A percentile compares a stretch with the other conserved stretches of the same genome.
These are phyloP conservation scores for Metschnikowia noctiluminum DNA, from an alignment of 805 yeast genomes.

Conservation along the genomic window DNA sequence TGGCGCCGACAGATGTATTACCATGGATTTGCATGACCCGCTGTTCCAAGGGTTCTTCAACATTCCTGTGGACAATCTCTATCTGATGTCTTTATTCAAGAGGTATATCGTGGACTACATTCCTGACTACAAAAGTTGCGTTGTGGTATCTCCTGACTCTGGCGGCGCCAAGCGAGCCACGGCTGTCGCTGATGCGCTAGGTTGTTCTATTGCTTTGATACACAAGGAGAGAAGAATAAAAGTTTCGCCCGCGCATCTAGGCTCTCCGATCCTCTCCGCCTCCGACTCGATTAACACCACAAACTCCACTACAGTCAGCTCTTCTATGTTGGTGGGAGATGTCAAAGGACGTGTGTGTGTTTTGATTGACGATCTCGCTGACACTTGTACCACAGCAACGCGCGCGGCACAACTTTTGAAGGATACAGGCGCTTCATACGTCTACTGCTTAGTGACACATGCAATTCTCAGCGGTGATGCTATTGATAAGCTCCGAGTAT, in stretches of 20 bases:
- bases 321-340: constrained; percentile 96
- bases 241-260: constrained; percentile 23
- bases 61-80: constrained; percentile 91
- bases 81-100: constrained; percentile 82
- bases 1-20: constrained; percentile 94
- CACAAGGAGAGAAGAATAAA: constrained; percentile 83
- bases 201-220: constrained; percentile 87
- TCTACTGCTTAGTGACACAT: constrained; percentile 87
- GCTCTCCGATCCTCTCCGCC: constrained; percentile 20
- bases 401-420: constrained; percentile 89
- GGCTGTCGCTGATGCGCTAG: constrained; percentile 85
- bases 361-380: constrained; percentile 90
- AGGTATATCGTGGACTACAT: constrained; percentile 76
- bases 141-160: constrained; percentile 95
- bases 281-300: constrained; percentile 16
- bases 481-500: constrained; percentile 58
- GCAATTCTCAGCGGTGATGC: constrained; percentile 95
- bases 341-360: constrained; percentile 84
- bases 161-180: constrained; percentile 99
- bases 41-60: constrained; percentile 98
- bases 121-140: constrained; percentile 79
- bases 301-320: constrained; percentile 46
- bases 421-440: constrained; percentile 87
- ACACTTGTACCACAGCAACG: constrained; percentile 87
- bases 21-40: constrained; percentile 97